Evolutionary conservation across 1,284 basidiomycete genomes (phyloP).

Genomic region (Rhizoctonia solani): DNA sequence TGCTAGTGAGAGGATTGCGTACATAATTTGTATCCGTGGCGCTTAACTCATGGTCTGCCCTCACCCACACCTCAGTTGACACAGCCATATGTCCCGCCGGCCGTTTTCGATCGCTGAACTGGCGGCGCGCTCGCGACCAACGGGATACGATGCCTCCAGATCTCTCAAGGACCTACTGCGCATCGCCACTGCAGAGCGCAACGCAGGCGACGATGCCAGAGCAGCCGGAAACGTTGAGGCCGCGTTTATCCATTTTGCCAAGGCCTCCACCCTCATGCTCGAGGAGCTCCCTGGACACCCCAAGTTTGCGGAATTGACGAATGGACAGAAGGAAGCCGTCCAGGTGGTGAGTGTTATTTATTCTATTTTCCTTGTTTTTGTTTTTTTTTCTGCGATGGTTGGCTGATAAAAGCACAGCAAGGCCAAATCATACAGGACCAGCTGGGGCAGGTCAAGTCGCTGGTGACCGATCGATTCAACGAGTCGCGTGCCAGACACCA

Average conservation of each 20-base stretch:
- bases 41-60: neutral
- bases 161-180: constrained; percentile 43
- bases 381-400: neutral
- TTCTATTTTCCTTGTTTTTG: no score
- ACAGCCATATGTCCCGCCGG: constrained; percentile 14
- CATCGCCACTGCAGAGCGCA: constrained; percentile 45
- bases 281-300: constrained; percentile 62
- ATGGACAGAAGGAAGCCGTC: constrained; percentile 49
- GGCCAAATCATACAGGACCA: constrained; percentile 42
- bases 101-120: constrained; percentile 39
- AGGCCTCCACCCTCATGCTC: constrained; percentile 64
- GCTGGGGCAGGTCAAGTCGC: constrained; percentile 27
- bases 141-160: constrained; percentile 37
- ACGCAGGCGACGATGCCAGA: constrained; percentile 50
- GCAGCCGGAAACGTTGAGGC: constrained; percentile 56
- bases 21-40: neutral
- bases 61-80: neutral
- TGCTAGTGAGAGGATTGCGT: no score
- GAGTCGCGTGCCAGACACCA: constrained; percentile 27
- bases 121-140: constrained; percentile 33
- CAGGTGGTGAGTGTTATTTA: constrained; percentile 47
- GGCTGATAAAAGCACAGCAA: constrained; percentile 38
- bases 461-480: constrained; percentile 24
- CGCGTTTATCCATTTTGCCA: constrained; percentile 62
- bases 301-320: constrained; percentile 47